Evolutionary conservation across 2,329 filamentous ascomycete species (phyloP), one percentile per base, ranked within the genome.

Genomic region (Aaosphaeria pasadenensis): DNA sequence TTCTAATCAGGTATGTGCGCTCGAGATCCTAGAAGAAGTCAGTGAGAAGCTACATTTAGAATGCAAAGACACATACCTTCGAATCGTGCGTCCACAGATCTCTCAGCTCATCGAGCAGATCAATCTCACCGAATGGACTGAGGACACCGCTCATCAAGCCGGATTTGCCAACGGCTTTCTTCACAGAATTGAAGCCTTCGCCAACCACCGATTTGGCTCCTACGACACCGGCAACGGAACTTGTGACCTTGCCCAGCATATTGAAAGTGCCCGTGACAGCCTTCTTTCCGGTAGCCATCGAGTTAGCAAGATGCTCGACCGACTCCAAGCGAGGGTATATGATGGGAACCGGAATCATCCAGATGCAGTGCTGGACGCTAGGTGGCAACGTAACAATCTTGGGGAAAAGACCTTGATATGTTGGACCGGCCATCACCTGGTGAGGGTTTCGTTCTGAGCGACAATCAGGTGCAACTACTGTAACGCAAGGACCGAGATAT

Each of bases 51-150:
- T 28, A 40, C 24, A 28, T 2, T 9, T 11, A 40, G 7, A 40
- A 24, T 40, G 7, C 17, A 2, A 7, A 40, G 39, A 24, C 11
- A 44, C 60, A 50, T 70, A 84, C 83, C 77, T 97, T 99, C 45
- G 88, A 91, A 44, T 97, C 92, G 64, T 99, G 94, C 24, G 94
- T 99, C 94, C 94, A 99, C 78, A 95, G 87, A 69, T 99, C 94
- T 65, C 92, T 86, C 49, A 97, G 76, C 66, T 97, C 94, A 72
- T 99, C 94, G 45, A 94, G 84, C 44, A 97, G 83, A 63, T 96
- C 94, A 51, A 99, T 86, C 57, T 97, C 94, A 46, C 94, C 94
- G 69, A 99, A 99, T 33, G 95, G 91, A 74, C 91, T 96, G 43
- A 99, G 77, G 36, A 97, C 91, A 49, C 90, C 88, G 53, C 92